A percentile compares a stretch with the other conserved stretches of the same genome.
These are phyloP conservation scores for Didymosphaeria variabile DNA, from an alignment of 2,329 filamentous ascomycete genomes.

Conservation along the genomic window DNA sequence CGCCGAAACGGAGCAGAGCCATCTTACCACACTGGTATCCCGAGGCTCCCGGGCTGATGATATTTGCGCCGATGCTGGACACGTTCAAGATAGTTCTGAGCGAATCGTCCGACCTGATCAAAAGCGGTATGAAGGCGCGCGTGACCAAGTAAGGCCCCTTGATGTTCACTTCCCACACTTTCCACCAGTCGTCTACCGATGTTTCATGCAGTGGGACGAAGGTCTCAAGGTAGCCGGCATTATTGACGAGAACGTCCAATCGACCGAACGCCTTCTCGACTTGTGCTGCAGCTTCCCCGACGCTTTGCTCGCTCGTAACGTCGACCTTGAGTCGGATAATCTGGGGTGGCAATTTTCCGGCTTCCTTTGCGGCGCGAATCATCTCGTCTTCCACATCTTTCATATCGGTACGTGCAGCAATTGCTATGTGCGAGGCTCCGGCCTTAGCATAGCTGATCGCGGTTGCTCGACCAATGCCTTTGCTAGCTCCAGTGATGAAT, in stretches of 20 bases:
- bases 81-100: slow-evolving; percentile 55
- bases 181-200: slow-evolving; percentile 46
- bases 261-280: slow-evolving; percentile 1
- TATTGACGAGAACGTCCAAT: slow-evolving; percentile 4
- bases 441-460: slow-evolving; percentile 66
- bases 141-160: slow-evolving; percentile 56
- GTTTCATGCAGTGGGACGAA: slow-evolving; percentile 1
- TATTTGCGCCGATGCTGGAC: slow-evolving; percentile 54
- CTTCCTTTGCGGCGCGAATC: slow-evolving; percentile 1
- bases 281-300: not conserved
- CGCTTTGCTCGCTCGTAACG: slow-evolving; percentile 4
- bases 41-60: slow-evolving; percentile 9
- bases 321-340: not conserved
- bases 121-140: slow-evolving; percentile 55
- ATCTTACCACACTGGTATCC: slow-evolving; percentile 60
- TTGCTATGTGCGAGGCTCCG: slow-evolving; percentile 62
- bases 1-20: slow-evolving; percentile 58
- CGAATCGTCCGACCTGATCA: slow-evolving; percentile 26
- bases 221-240: slow-evolving; percentile 5
- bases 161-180: slow-evolving; percentile 58
- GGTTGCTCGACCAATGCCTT: slow-evolving; percentile 62
- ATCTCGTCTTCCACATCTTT: not conserved
- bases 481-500: slow-evolving; percentile 65
- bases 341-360: not conserved
- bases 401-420: slow-evolving; percentile 59